phyloP scores from a whole-genome alignment of 139 green algal genomes.

The Chlorella sorokiniana region DNA sequence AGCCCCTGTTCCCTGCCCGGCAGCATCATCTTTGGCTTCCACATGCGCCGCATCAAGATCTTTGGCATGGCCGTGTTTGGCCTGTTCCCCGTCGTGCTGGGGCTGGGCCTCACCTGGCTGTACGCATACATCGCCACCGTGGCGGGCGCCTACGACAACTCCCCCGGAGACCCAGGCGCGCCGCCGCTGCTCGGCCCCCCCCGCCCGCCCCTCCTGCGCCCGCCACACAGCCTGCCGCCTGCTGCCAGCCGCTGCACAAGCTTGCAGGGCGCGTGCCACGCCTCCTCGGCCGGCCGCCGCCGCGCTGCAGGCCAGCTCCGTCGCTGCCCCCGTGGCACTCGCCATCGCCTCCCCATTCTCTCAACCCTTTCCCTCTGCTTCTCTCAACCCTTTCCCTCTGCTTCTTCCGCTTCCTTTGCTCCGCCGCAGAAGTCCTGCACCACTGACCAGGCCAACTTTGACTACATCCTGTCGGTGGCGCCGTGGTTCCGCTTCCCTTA shows the following conservation, averaged over 20 bases:
- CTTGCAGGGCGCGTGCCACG: no score
- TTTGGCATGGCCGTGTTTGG: constrained; percentile 52
- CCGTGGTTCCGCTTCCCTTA: constrained; percentile 69
- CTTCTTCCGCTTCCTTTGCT: not conserved
- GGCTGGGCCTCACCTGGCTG: constrained; percentile 43
- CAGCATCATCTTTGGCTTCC: constrained; percentile 63
- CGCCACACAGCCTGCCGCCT: no score
- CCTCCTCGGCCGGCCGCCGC: no score
- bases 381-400: not conserved
- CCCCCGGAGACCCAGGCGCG: constrained; percentile 26
- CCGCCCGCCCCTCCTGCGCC: no score
- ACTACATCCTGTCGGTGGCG: constrained; percentile 33
- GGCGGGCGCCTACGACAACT: constrained; percentile 54
- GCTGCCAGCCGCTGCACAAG: no score
- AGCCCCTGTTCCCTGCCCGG: no score
- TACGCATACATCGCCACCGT: constrained; percentile 52
- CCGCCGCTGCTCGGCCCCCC: no score
- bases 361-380: no score
- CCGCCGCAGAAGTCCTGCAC: constrained; percentile 14
- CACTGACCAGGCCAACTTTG: constrained; percentile 18
- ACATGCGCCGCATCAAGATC: constrained; percentile 45
- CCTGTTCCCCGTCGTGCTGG: constrained; percentile 56
- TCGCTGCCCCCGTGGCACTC: no score
- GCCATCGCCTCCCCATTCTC: no score
- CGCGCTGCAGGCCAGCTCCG: no score